Conservation (phyloP, 306 rosid species). For the Trifolium subterraneum region DNA sequence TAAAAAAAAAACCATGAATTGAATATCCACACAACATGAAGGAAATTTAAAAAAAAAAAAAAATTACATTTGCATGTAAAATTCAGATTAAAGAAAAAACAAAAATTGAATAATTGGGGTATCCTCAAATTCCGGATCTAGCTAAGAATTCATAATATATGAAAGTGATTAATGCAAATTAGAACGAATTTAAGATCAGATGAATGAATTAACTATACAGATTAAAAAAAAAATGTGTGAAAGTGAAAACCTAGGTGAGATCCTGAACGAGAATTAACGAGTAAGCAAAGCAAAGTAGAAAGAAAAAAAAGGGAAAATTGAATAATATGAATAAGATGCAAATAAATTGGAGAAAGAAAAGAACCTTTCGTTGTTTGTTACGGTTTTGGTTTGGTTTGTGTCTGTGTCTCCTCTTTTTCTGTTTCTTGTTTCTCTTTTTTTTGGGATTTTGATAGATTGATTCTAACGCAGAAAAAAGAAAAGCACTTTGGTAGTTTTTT, state of each 20-base stretch:
- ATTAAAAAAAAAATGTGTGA: constrained; percentile 10
- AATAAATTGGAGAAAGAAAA: constrained; percentile 22
- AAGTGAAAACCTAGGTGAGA: constrained; percentile 41
- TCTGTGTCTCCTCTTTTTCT: constrained; percentile 49
- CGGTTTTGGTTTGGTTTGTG: constrained; percentile 23
- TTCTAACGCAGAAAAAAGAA: constrained; percentile 45
- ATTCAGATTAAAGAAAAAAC: constrained; percentile 21
- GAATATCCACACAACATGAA: constrained; percentile 4
- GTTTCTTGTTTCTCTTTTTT: constrained; percentile 33
- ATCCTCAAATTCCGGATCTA: constrained; percentile 38
- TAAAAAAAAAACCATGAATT: constrained; percentile 4
- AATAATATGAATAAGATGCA: constrained; percentile 8
- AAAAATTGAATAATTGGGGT: constrained; percentile 13
- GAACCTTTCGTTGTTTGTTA: constrained; percentile 44
- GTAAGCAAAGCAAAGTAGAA: neutral
- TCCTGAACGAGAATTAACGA: constrained; percentile 26
- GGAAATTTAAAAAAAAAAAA: constrained; percentile 2
- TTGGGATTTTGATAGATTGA: constrained; percentile 7
- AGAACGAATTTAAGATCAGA: neutral
- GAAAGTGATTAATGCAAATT: neutral
- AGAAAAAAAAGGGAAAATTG: neutral
- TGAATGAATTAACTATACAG: neutral
- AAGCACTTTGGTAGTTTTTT: constrained; percentile 9
- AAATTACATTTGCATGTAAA: constrained; percentile 40
- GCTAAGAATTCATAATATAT: neutral